Conservation (phyloP, 768 basidiomycete genomes). For the Xanthoconium purpureum region DNA sequence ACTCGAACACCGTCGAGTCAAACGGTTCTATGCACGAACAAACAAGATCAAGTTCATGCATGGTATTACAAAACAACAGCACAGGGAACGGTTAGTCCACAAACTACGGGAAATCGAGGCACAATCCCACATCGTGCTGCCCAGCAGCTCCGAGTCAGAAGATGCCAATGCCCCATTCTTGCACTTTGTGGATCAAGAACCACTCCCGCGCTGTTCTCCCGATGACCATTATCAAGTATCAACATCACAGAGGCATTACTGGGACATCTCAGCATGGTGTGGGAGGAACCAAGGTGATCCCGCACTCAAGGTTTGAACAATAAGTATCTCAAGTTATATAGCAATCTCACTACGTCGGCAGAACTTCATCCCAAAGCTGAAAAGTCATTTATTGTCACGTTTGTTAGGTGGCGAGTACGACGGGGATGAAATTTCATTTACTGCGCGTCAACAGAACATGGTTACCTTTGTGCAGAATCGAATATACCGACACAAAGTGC, state of each 20-base stretch:
- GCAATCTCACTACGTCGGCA: not conserved
- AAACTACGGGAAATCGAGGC: not conserved
- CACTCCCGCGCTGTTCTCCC: not conserved
- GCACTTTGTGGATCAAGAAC: constrained; percentile 6
- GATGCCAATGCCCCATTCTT: not conserved
- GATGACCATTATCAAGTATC: constrained; percentile 25
- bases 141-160: not conserved
- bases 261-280: constrained; percentile 1
- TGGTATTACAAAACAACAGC: constrained; percentile 31
- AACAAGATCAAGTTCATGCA: constrained; percentile 25
- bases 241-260: not conserved
- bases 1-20: constrained; percentile 36
- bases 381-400: not conserved
- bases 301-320: not conserved
- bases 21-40: constrained; percentile 37
- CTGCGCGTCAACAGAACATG: constrained; percentile 10
- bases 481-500: constrained; percentile 27
- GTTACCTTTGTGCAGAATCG: constrained; percentile 15
- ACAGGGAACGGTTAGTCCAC: constrained; percentile 7
- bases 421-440: constrained; percentile 25
- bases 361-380: not conserved
- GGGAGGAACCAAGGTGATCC: not conserved
- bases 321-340: not conserved
- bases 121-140: too few species aligned
- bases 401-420: not conserved